Conservation (phyloP, 768 basidiomycete genomes). For the Boletus barrowsii region DNA sequence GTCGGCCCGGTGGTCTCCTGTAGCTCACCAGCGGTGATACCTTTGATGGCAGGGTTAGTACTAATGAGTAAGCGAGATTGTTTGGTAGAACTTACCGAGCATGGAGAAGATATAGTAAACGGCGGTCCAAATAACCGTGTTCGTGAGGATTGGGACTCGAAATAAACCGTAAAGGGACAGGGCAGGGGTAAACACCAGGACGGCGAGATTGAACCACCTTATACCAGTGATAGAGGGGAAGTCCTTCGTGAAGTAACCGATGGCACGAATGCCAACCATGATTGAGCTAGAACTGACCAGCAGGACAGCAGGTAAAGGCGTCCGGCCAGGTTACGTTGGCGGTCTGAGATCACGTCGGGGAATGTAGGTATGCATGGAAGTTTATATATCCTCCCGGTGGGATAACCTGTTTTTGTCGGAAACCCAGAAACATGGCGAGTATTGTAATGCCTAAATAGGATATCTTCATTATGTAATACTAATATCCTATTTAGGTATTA, state of each 20-base stretch:
- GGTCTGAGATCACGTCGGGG: constrained; percentile 10
- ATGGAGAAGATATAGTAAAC: constrained; percentile 86
- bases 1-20: background rate
- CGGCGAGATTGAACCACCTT: constrained; percentile 74
- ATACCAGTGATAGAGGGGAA: constrained; percentile 54
- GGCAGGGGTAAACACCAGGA: constrained; percentile 68
- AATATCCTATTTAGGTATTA: too few relatives aligned
- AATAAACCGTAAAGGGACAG: constrained; percentile 69
- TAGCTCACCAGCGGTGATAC: constrained; percentile 47
- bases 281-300: background rate
- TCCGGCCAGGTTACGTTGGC: constrained; percentile 5
- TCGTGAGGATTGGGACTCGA: constrained; percentile 39
- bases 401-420: constrained; percentile 12
- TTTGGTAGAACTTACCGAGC: constrained; percentile 50
- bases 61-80: constrained; percentile 8
- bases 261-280: constrained; percentile 10
- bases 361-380: constrained; percentile 13
- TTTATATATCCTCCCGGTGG: constrained; percentile 30
- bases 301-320: background rate
- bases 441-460: too few relatives aligned
- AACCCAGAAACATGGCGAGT: too few relatives aligned
- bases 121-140: constrained; percentile 60
- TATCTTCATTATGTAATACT: too few relatives aligned
- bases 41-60: constrained; percentile 26
- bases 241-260: constrained; percentile 17